These are phyloP conservation scores for Apophysomyces trapeziformis DNA, from an alignment of 371 early-diverging fungal species.

Conservation along the genomic window DNA sequence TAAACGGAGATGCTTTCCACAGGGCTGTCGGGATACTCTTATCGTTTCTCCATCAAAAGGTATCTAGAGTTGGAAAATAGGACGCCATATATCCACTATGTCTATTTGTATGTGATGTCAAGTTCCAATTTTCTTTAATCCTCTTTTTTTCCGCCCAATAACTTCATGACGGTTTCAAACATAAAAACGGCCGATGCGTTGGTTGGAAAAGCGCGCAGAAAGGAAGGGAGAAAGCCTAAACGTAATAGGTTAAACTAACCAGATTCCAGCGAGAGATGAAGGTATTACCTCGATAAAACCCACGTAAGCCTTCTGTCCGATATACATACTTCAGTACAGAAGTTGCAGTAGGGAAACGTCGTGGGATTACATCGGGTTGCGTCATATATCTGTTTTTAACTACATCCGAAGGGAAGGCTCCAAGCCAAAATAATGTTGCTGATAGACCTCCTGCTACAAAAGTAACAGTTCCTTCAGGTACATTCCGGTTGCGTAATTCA, in stretches of 20 bases:
- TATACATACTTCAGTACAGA: conserved; percentile 61
- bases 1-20: neutral
- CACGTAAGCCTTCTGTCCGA: conserved; percentile 66
- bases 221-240: conserved; percentile 83
- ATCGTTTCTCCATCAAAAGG: too few relatives aligned
- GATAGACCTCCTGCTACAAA: conserved; percentile 91
- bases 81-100: neutral
- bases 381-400: conserved; percentile 95
- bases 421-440: conserved; percentile 89
- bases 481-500: conserved; percentile 47
- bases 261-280: neutral
- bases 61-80: too few relatives aligned
- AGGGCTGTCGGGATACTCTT: neutral
- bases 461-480: conserved; percentile 66
- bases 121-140: neutral
- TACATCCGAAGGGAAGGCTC: conserved; percentile 86
- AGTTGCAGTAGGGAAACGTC: conserved; percentile 60
- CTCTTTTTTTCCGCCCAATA: conserved; percentile 18
- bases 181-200: conserved; percentile 88
- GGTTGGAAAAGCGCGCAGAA: conserved; percentile 90
- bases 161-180: conserved; percentile 70
- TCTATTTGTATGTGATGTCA: neutral
- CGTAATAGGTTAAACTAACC: neutral
- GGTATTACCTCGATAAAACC: conserved; percentile 70
- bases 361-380: conserved; percentile 75